A percentile compares a stretch with the other conserved stretches of the same genome.
phyloP scores from a whole-genome alignment of 768 basidiomycete genomes.

The Cyathus striatus region DNA sequence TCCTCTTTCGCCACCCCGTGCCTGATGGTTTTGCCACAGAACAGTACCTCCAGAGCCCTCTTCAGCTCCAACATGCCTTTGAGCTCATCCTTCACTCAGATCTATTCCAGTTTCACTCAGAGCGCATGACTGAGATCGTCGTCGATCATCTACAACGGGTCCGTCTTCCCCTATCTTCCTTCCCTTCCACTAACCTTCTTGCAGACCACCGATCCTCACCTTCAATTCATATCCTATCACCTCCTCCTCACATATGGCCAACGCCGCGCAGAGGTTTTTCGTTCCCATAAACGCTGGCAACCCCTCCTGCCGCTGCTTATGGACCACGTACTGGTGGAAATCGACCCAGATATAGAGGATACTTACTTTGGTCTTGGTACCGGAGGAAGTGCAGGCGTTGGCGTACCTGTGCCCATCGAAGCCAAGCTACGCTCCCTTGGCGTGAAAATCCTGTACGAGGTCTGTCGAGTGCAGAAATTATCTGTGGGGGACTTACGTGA shows the following conservation, averaged over 20 bases:
- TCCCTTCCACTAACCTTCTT: conserved; percentile 5
- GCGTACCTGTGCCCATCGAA: conserved; percentile 71
- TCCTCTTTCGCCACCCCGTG: conserved; percentile 3
- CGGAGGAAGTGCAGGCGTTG: conserved; percentile 23
- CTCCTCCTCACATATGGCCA: conserved; percentile 75
- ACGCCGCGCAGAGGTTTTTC: conserved; percentile 62
- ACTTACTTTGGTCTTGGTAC: conserved; percentile 42
- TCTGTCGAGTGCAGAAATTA: conserved; percentile 87
- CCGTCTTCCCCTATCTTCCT: conserved; percentile 17
- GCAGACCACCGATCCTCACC: conserved; percentile 83
- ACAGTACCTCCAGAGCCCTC: conserved; percentile 76
- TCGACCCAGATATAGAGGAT: conserved; percentile 72
- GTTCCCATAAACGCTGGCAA: conserved; percentile 80
- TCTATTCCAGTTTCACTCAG: conserved; percentile 86
- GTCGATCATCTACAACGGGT: conserved; percentile 66
- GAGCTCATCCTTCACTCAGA: conserved; percentile 75
- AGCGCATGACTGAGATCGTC: conserved; percentile 82
- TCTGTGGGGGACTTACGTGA: conserved; percentile 73
- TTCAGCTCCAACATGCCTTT: conserved; percentile 84
- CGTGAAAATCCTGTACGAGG: conserved; percentile 81
- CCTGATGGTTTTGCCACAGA: conserved; percentile 48
- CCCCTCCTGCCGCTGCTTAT: conserved; percentile 77
- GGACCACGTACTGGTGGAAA: conserved; percentile 78
- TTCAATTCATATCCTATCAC: conserved; percentile 73
- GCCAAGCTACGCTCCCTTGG: conserved; percentile 71